Conservation (phyloP, 345 rosid genomes). For the Arabis hirsuta region DNA sequence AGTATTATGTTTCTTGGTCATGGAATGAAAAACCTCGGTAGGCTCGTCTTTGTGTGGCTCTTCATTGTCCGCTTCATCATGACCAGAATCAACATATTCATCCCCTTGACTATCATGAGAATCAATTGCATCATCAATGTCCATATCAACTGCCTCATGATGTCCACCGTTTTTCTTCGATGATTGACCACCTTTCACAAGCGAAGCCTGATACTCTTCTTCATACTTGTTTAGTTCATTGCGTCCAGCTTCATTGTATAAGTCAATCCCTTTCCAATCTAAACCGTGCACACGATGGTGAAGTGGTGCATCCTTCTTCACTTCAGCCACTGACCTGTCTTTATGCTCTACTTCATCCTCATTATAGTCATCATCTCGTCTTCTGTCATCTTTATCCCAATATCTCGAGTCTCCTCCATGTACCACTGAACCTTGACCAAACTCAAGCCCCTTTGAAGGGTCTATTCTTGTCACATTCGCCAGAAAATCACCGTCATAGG, state of each 20-base stretch:
- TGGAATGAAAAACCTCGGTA: conserved; percentile 39
- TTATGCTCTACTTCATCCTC: conserved; percentile 61
- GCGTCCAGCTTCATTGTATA: conserved; percentile 90
- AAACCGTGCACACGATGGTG: conserved; percentile 11
- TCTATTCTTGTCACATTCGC: conserved; percentile 77
- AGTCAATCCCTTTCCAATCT: conserved; percentile 57
- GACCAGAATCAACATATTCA: conserved; percentile 60
- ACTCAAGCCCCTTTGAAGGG: conserved; percentile 59
- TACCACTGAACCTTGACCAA: conserved; percentile 67
- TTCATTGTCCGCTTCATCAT: conserved; percentile 45
- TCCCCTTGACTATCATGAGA: conserved; percentile 54
- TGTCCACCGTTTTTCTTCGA: conserved; percentile 39
- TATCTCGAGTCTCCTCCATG: conserved; percentile 89
- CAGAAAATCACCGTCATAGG: conserved; percentile 69
- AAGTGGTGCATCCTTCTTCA: conserved; percentile 44
- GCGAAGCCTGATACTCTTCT: conserved; percentile 79
- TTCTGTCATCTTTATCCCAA: conserved; percentile 97
- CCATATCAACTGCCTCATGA: conserved; percentile 48
- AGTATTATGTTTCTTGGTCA: conserved; percentile 43
- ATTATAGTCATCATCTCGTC: conserved; percentile 83
- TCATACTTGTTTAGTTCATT: conserved; percentile 79
- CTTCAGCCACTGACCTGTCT: conserved; percentile 35
- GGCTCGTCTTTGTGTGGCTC: conserved; percentile 39
- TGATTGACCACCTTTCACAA: conserved; percentile 49
- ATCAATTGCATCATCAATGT: conserved; percentile 62